Base-by-base conservation (phyloP, 768 basidiomycete species). In the Tricholoma furcatifolium region DNA sequence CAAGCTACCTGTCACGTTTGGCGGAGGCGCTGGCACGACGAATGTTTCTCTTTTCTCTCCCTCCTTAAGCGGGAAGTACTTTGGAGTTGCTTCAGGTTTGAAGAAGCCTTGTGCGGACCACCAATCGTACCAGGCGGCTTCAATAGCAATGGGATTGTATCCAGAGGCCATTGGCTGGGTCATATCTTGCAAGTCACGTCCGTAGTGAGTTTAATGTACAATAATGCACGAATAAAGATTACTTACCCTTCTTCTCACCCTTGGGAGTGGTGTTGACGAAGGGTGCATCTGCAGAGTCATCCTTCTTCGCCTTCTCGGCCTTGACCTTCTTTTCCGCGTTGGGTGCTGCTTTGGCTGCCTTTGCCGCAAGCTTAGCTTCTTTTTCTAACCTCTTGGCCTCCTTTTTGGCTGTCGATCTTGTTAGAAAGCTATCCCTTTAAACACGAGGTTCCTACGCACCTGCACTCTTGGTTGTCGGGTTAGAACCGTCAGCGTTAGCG, bases 111-210 rank as follows among this genome's bases (percentile, higher is more conserved):
- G 80, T 3, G 83, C 80, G 34, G 84, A 76, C 96, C 96, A 98
- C 97, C 97, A 98, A 62, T 96, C 93, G 62, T 98, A 98, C 93
- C 97, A 98, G 2, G 93, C 87, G 0, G 94, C 78, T 66, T 98
- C 96, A 53, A 98, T 89, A 31, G 91, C 90, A 58, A 91, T 87
- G 7, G 97, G 96, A 67, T 98, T 94, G 73, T 98, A 99, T 3
- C 90, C 91, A n/a, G 81, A 77, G 1, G 90, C 81, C 90, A 99
- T 96, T 3, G 92, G 86, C 54, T 84, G 77, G 2, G 89, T 80
- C 51, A 97, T 75, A 71, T 98, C 96, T 96, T 51, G 15, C 17
- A 2, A 54, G 27, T 18, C 21, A 41, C 53, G 38, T 53, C 47
- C 12, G 56, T 31, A 47, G 27, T 44, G 41, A 43, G 46, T 30